Base-by-base conservation (phyloP, 176 grass and related monocot genomes). In the Urochloa ruziziensis region DNA sequence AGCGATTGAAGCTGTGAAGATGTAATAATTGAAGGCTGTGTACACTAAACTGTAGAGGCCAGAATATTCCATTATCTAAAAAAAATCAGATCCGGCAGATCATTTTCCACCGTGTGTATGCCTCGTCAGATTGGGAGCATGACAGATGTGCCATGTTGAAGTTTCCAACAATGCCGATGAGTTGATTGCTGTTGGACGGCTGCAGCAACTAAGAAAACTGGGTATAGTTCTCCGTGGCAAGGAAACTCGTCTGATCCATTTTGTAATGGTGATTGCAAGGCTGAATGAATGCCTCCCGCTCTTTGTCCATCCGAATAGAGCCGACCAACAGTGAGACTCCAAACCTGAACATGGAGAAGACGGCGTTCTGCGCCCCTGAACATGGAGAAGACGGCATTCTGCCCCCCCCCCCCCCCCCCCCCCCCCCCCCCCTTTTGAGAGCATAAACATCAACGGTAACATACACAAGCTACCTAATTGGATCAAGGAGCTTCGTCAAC, bases 391-490 rank as follows among this genome's bases (percentile, higher is more conserved):
- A 74, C 25, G 7, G 34, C 76, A 62, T 56, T 87, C 32, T 80
- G n/a, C n/a, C n/a, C n/a, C n/a, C n/a, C n/a, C n/a, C n/a, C n/a
- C n/a, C n/a, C n/a, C n/a, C n/a, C n/a, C n/a, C n/a, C n/a, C 70
- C 65, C 78, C 57, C 24, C 84, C 84, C 1, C 67, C 28, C 10
- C 21, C 7, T 10, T 77, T 87, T 5, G 8, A 64, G 27, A 87
- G 84, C 77, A 53, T 87, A 18, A 73, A 3, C 47, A 70, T 87
- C 51, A 51, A 12, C 4, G 84, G 76, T 0, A 23, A 19, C 34
- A 65, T 63, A 52, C 48, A 16, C 0, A 60, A 65, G 62, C 51
- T 86, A 4, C 83, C 71, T 70, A 44, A 14, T 12, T 79, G 84
- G 84, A 63, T 81, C 19, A 62, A 21, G 6, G n/a, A 70, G 12